Base-by-base conservation (phyloP, 345 rosid species). In the Linum trigynum region DNA sequence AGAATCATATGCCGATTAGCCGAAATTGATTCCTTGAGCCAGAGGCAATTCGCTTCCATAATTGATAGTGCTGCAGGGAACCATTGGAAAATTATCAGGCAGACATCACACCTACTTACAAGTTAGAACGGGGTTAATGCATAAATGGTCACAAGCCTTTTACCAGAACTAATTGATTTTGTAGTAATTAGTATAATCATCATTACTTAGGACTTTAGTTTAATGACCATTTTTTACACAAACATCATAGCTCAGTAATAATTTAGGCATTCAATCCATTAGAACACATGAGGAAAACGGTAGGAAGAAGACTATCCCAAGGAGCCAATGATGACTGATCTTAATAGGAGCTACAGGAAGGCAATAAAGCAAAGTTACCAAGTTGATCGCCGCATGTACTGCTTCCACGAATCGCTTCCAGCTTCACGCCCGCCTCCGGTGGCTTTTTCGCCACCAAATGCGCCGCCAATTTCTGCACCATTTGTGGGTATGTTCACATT, bases 361-460 rank as follows among this genome's bases (percentile, higher is more conserved):
- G 12, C 53, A 48, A 48, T 1, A 48, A 6, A n/a, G 12, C 2
- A 58, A 16, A 3, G 57, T 73, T 86, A 94, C 99, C 99, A 90
- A 56, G 97, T 94, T 10, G 97, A 85, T 42, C 97, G 96, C 40
- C 96, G 85, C 99, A 94, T 90, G 71, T 94, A 94, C 70, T 94
- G 99, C 79, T 94, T 94, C 99, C 99, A 94, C 32, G 97, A 88
- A 75, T 94, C 95, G 38, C 97, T 94, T 71, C 99, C 99, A 37
- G 97, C 97, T 84, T 90, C 99, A 65, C 96, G 92, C 63, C 99
- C 96, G 64, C 96, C 97, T 5, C 99, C 96, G 4, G 99, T 90
- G 5, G 90, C 97, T 75, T 90, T 92, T 74, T 90, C 97, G 0
- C 98, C 98, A 8, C 98, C 97, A 57, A 92, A 90, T 41, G 97